phyloP scores from a whole-genome alignment of 176 grass and related monocot genomes.

The Olyra latifolia region DNA sequence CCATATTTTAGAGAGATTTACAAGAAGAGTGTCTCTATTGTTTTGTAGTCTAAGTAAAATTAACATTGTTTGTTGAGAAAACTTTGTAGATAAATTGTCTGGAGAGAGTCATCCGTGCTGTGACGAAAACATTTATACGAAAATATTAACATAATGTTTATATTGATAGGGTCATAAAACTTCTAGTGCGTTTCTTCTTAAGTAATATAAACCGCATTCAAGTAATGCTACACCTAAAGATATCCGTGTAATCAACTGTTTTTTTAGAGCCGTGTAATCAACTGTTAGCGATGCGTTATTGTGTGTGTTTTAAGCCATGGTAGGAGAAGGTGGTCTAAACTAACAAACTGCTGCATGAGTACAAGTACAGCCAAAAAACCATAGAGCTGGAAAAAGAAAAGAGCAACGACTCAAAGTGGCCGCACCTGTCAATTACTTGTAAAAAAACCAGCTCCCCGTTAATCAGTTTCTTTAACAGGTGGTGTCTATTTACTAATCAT shows the following conservation, averaged over 20 bases:
- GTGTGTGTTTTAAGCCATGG: background rate
- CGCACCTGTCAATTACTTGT: slow-evolving; percentile 20
- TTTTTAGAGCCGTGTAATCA: background rate
- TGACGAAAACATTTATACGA: no score
- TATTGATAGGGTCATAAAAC: no score
- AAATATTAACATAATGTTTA: no score
- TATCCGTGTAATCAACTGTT: background rate
- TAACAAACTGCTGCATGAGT: background rate
- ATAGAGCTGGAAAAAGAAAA: background rate
- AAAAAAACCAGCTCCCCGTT: slow-evolving; percentile 20
- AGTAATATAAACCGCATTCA: no score
- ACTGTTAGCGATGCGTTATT: background rate
- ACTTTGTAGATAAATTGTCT: no score
- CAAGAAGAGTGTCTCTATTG: no score
- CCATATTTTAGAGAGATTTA: no score
- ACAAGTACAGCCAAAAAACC: background rate
- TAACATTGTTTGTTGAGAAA: no score
- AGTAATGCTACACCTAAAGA: no score
- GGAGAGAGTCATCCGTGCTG: no score
- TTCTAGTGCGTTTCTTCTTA: no score
- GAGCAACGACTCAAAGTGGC: slow-evolving; percentile 9
- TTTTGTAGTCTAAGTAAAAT: no score
- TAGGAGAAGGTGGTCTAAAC: background rate
- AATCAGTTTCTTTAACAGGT: slow-evolving; percentile 30
- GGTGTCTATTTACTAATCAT: slow-evolving; percentile 39